Percentiles rank a stretch among this genome's conserved stretches.
These are phyloP conservation scores for Diaporthe eres DNA, from an alignment of 2,329 filamentous ascomycete species.

Conservation along the genomic window DNA sequence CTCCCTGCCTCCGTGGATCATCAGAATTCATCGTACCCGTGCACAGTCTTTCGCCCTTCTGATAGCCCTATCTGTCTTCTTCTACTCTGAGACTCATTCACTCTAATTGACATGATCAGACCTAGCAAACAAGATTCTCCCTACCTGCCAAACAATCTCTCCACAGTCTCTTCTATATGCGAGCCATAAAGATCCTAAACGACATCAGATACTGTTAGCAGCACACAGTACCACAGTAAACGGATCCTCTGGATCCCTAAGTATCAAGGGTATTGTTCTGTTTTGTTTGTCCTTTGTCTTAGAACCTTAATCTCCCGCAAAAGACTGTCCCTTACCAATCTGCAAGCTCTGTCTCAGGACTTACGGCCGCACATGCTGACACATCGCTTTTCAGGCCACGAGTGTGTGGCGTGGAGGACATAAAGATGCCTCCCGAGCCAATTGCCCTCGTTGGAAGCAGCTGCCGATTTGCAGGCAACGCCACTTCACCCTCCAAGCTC, in stretches of 20 bases:
- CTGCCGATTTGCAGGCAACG: conserved; percentile 52
- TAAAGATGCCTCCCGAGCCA: conserved; percentile 44
- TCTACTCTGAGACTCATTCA: no score
- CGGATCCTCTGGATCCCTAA: no score
- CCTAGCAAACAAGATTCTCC: no score
- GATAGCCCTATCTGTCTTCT: no score
- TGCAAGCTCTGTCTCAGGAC: not conserved
- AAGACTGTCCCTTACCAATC: no score
- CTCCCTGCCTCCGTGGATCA: no score
- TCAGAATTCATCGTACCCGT: no score
- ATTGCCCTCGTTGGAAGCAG: conserved; percentile 49
- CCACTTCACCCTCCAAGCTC: conserved; percentile 49
- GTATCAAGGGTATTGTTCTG: not conserved
- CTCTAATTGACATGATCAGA: no score
- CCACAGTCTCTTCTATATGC: not conserved
- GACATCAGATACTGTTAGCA: not conserved
- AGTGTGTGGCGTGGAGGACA: conserved; percentile 36
- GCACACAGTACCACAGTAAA: not conserved
- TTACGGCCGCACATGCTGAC: conserved; percentile 13
- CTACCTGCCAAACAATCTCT: no score
- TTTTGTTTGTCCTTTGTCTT: not conserved
- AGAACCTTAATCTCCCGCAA: no score
- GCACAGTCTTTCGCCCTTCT: no score
- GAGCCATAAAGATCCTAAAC: not conserved
- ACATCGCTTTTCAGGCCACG: not conserved